phyloP scores from a whole-genome alignment of 208 protist species.

The Porcisia deanei region DNA sequence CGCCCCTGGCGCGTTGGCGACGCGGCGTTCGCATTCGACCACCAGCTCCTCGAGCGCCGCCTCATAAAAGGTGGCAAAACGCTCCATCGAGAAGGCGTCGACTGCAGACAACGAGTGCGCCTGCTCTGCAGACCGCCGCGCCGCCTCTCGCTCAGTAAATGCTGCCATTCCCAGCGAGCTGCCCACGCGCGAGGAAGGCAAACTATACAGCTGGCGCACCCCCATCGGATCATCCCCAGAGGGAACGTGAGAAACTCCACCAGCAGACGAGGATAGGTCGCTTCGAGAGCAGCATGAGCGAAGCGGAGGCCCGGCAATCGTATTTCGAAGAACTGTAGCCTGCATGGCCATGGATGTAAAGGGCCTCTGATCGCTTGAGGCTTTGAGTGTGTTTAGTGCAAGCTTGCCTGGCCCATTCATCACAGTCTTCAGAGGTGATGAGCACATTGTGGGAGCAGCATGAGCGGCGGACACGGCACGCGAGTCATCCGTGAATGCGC shows the following conservation, averaged over 20 bases:
- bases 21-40: slow-evolving; percentile 61
- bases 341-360: slow-evolving; percentile 26
- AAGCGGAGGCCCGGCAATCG: neutral
- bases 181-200: slow-evolving; percentile 17
- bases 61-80: slow-evolving; percentile 72
- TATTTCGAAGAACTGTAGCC: slow-evolving; percentile 9
- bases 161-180: slow-evolving; percentile 19
- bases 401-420: neutral
- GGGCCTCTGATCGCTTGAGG: neutral
- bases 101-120: neutral
- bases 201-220: slow-evolving; percentile 30
- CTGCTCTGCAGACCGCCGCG: neutral
- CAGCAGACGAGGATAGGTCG: slow-evolving; percentile 6
- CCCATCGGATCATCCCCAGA: slow-evolving; percentile 26
- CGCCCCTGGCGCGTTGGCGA: slow-evolving; percentile 47
- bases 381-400: neutral
- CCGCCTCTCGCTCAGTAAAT: neutral
- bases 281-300: slow-evolving; percentile 2
- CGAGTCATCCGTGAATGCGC: neutral
- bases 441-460: neutral
- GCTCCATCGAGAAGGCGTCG: slow-evolving; percentile 41
- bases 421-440: neutral
- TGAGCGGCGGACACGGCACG: neutral
- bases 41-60: slow-evolving; percentile 79
- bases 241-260: neutral